Base-by-base conservation (phyloP, 2,329 filamentous ascomycete species). In the Proliferodiscus dingleyae region DNA sequence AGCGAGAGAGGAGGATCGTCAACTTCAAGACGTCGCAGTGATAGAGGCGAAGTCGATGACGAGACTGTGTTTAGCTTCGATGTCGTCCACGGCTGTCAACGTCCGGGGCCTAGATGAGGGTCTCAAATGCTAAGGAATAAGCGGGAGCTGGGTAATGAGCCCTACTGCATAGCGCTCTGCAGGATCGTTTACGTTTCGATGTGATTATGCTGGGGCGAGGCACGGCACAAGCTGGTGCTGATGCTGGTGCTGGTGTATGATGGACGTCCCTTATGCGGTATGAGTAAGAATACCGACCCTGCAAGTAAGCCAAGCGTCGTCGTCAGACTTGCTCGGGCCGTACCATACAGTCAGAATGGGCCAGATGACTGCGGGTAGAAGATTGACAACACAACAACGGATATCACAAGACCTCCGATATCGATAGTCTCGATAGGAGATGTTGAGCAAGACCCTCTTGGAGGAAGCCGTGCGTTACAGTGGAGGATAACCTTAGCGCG, bases 1-100 rank as follows among this genome's bases (percentile, higher is more conserved):
- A 48, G 51, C 48, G 36, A 21, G 46, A 29, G 15, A 38, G 24
- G 18, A 29, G 10, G 29, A 28, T 21, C 29, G 37, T 34, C 22
- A 36, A 40, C 41, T n/a, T 28, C 5, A 34, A 3, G 16, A 34
- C 6, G 10, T 21, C 10, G 16, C 24, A n/a, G 24, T 26, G 24
- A 26, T 6, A 11, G 24, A 11, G 6, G n/a, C n/a, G n/a, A n/a
- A n/a, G n/a, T n/a, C n/a, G n/a, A n/a, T n/a, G n/a, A 26, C 11
- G 32, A 34, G 32, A 11, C 9, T 11, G 6, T 19, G 24, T 26
- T 26, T 9, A 34, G 13, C 32, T 34, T 19, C 32, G 15, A 19
- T 18, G 15, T 16, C 13, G 15, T 19, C 15, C 32, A 34, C n/a
- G 32, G n/a, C 32, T 34, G 3, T n/a, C n/a, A n/a, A n/a, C n/a